Conservation (phyloP, 2,329 filamentous ascomycete species). For the Aschersonia sp. region DNA sequence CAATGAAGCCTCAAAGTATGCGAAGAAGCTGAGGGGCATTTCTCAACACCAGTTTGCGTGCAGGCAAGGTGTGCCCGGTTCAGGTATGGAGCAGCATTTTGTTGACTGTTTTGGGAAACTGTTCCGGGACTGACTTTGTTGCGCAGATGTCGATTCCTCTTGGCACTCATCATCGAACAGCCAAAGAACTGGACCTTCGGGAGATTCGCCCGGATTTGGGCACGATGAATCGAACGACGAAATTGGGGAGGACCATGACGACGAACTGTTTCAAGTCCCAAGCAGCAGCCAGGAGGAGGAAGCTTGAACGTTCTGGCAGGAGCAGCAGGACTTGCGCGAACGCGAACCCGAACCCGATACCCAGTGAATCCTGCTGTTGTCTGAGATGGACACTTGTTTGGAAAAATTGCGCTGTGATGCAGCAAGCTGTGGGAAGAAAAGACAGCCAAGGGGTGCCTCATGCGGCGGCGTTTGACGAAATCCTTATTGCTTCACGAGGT, state of each 20-base stretch:
- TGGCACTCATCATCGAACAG: neutral
- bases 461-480: no score
- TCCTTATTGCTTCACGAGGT: no score
- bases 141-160: neutral
- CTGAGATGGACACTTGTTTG: no score
- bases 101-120: neutral
- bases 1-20: conserved; percentile 34
- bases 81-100: neutral
- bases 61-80: conserved; percentile 1
- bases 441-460: no score
- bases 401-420: no score
- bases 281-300: neutral
- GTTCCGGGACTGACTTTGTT: neutral
- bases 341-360: no score
- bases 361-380: no score
- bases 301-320: neutral
- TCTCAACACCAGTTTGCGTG: neutral
- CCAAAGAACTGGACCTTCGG: neutral
- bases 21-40: conserved; percentile 10
- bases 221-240: neutral
- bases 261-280: neutral
- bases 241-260: neutral
- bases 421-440: no score
- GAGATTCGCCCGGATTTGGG: neutral
- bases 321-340: neutral